Conservation (phyloP, 129 eudicot species). For the Helianthus tuberosus region DNA sequence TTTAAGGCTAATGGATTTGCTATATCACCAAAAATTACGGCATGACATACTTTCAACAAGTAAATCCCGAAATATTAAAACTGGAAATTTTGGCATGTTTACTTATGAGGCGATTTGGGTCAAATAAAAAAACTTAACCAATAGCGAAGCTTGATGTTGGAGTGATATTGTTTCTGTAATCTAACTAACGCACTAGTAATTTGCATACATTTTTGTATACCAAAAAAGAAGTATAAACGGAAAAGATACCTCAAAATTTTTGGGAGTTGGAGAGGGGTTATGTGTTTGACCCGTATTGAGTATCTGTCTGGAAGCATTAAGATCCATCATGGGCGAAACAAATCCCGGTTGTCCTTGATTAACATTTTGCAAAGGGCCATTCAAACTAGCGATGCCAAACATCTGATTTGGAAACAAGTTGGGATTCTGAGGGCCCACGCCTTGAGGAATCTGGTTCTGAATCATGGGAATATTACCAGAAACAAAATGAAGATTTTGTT, state of each 20-base stretch:
- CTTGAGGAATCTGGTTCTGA: conserved; percentile 45
- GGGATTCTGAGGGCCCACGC: conserved; percentile 46
- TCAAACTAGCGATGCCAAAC: conserved; percentile 32
- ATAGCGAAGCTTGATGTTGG: not conserved
- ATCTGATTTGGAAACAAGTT: conserved; percentile 39
- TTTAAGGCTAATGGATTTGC: conserved; percentile 14
- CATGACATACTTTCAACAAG: not conserved
- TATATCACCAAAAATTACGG: conserved; percentile 2
- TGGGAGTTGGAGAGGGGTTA: conserved; percentile 28
- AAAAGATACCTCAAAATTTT: conserved; percentile 42
- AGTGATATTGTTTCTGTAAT: not conserved
- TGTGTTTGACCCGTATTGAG: conserved; percentile 33
- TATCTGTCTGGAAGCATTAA: conserved; percentile 27
- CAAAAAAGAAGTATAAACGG: not conserved
- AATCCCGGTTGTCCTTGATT: conserved; percentile 42
- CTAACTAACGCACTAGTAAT: not conserved
- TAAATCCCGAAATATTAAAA: not conserved
- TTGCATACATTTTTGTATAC: not conserved
- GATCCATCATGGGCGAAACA: conserved; percentile 28
- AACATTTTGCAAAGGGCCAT: conserved; percentile 36
- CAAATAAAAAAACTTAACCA: not conserved
- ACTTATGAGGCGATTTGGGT: not conserved
- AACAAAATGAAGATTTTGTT: conserved; percentile 11
- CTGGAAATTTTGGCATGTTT: not conserved
- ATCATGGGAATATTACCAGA: conserved; percentile 26